A percentile compares a stretch with the other conserved stretches of the same genome.
Conservation (phyloP, 2,329 filamentous ascomycete species). For the Curvularia eragrostidis region DNA sequence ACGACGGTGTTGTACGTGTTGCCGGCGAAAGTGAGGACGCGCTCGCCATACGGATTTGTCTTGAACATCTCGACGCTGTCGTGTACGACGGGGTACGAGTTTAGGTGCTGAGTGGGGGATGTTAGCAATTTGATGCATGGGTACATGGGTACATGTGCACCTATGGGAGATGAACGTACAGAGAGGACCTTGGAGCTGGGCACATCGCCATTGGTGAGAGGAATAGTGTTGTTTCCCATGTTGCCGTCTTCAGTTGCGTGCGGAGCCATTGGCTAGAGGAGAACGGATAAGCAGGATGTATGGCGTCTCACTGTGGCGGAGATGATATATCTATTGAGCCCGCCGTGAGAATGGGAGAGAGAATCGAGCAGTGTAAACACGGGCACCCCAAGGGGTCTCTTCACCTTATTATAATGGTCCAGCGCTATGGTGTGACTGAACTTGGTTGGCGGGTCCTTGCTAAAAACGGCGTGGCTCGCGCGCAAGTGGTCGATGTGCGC, state of each 20-base stretch:
- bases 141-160: too few relatives aligned
- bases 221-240: slow-evolving; percentile 38
- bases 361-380: slow-evolving; percentile 18
- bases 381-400: slow-evolving; percentile 8
- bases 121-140: background rate
- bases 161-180: slow-evolving; percentile 45
- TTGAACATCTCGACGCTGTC: slow-evolving; percentile 81
- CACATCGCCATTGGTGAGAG: slow-evolving; percentile 52
- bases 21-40: slow-evolving; percentile 77
- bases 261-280: slow-evolving; percentile 35
- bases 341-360: slow-evolving; percentile 13
- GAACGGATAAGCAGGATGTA: background rate
- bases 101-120: slow-evolving; percentile 72
- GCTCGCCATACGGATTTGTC: slow-evolving; percentile 81
- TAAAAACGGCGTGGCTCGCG: slow-evolving; percentile 32
- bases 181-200: slow-evolving; percentile 49
- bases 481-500: slow-evolving; percentile 9
- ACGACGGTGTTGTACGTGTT: slow-evolving; percentile 78
- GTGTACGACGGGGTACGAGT: slow-evolving; percentile 81
- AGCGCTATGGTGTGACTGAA: slow-evolving; percentile 26
- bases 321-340: background rate
- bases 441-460: slow-evolving; percentile 22
- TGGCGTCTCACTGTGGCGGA: background rate
- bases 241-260: slow-evolving; percentile 45
- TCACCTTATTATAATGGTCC: slow-evolving; percentile 37